A percentile compares a stretch with the other conserved stretches of the same genome.
These are phyloP conservation scores for Yarrowia galli DNA, from an alignment of 1,139 yeast genomes.

Conservation along the genomic window DNA sequence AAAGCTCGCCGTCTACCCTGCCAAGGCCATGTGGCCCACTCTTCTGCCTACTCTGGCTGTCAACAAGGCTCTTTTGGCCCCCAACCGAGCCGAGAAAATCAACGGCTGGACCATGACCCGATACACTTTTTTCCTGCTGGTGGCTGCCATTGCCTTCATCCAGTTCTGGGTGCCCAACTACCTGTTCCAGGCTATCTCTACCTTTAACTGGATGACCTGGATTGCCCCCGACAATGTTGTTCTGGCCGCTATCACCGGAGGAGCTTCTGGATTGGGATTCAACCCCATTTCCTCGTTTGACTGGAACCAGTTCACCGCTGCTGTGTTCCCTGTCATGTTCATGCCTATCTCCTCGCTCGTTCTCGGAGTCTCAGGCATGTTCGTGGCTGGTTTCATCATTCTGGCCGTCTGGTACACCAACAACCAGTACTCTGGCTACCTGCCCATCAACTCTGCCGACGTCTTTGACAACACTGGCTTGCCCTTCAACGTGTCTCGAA, in stretches of 20 bases:
- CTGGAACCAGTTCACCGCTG: constrained; percentile 55
- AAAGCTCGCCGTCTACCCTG: constrained; percentile 59
- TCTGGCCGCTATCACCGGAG: constrained; percentile 64
- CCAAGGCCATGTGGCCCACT: constrained; percentile 66
- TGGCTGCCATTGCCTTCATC: constrained; percentile 53
- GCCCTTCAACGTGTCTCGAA: constrained; percentile 54
- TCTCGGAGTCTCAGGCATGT: constrained; percentile 54
- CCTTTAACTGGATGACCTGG: constrained; percentile 74
- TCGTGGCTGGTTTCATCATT: constrained; percentile 54
- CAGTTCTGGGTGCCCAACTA: constrained; percentile 68
- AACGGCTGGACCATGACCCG: constrained; percentile 63
- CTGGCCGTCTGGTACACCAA: constrained; percentile 59
- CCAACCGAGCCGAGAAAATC: constrained; percentile 45
- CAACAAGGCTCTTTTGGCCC: constrained; percentile 60
- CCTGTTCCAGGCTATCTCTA: constrained; percentile 58
- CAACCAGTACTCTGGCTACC: constrained; percentile 57
- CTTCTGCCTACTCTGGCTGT: constrained; percentile 62
- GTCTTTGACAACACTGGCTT: constrained; percentile 60
- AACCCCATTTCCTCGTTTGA: constrained; percentile 64
- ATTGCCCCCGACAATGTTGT: constrained; percentile 62
- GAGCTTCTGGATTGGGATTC: constrained; percentile 59
- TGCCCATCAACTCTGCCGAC: constrained; percentile 60
- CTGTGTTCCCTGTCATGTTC: constrained; percentile 49
- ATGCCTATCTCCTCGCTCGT: constrained; percentile 58
- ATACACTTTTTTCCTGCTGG: constrained; percentile 57